phyloP scores from a whole-genome alignment of 768 basidiomycete species.

The Tricholoma sp. region DNA sequence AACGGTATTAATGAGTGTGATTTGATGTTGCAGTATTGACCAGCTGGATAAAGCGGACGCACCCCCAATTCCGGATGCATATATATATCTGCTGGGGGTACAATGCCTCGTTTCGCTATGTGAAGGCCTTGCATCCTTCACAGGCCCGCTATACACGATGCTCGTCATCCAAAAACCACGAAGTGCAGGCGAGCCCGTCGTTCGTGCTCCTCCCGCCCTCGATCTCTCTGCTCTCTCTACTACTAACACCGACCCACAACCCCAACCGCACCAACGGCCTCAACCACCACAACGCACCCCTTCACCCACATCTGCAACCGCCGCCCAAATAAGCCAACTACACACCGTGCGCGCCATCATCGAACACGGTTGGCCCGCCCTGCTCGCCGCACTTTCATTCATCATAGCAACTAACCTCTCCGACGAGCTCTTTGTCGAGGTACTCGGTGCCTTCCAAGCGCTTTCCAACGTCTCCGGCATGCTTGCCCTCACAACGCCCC shows the following conservation, averaged over 20 bases:
- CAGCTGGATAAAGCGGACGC: conserved; percentile 97
- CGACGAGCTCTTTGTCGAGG: conserved; percentile 86
- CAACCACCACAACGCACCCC: not conserved
- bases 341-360: conserved; percentile 70
- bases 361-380: conserved; percentile 85
- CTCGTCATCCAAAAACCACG: conserved; percentile 64
- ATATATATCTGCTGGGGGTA: conserved; percentile 87
- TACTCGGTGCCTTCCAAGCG: conserved; percentile 74
- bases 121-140: conserved; percentile 76
- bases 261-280: conserved; percentile 28
- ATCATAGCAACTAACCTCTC: conserved; percentile 88
- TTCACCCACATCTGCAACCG: not conserved
- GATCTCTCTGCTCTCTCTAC: conserved; percentile 51
- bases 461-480: conserved; percentile 87
- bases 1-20: conserved; percentile 5
- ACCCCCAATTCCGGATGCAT: conserved; percentile 88
- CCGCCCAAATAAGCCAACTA: conserved; percentile 37
- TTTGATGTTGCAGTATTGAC: conserved; percentile 64
- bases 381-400: conserved; percentile 87
- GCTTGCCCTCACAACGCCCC: conserved; percentile 78
- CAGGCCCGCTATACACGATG: conserved; percentile 68
- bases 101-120: conserved; percentile 85
- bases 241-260: conserved; percentile 32
- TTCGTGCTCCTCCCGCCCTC: conserved; percentile 71
- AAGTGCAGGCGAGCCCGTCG: conserved; percentile 53